A percentile compares a stretch with the other conserved stretches of the same genome.
Evolutionary conservation across 352 stramenopile species (phyloP).

Genomic region (Phytophthora rubi): DNA sequence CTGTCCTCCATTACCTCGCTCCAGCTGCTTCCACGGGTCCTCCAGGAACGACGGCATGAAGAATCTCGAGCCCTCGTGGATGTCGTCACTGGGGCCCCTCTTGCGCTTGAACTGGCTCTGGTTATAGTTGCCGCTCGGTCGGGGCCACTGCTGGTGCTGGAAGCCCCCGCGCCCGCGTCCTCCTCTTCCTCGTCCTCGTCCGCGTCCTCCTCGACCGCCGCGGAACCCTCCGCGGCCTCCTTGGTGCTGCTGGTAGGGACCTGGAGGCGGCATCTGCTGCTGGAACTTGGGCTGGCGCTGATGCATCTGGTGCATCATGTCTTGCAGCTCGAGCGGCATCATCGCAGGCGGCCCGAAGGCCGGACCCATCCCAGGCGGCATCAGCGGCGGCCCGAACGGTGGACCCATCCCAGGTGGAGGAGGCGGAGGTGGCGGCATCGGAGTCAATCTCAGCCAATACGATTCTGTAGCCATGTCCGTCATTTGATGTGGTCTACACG

Average conservation of each 20-base stretch:
- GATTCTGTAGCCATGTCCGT: neutral
- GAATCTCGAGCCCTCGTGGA: constrained; percentile 52
- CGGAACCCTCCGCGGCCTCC: constrained; percentile 25
- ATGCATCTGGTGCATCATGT: constrained; percentile 65
- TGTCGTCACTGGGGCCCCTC: constrained; percentile 49
- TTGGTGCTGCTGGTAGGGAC: constrained; percentile 16
- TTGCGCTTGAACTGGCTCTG: constrained; percentile 54
- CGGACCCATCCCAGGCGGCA: constrained; percentile 16
- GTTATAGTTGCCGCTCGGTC: constrained; percentile 20
- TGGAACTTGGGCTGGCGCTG: constrained; percentile 48
- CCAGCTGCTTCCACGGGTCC: constrained; percentile 64
- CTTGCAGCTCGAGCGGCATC: constrained; percentile 57
- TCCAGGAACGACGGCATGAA: constrained; percentile 74
- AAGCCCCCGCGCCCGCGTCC: constrained; percentile 31
- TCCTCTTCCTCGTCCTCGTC: constrained; percentile 31
- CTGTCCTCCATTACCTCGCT: constrained; percentile 2
- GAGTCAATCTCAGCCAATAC: neutral
- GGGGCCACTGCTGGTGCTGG: constrained; percentile 17
- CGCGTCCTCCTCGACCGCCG: constrained; percentile 26
- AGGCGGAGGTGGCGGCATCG: neutral
- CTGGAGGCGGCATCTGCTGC: constrained; percentile 21
- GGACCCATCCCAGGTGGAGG: too few species aligned
- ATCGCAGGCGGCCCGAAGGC: constrained; percentile 10
- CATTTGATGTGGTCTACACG: neutral
- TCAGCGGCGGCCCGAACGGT: constrained; percentile 18